Evolutionary conservation across 805 yeast genomes (phyloP), one percentile per base, ranked within the genome.

Genomic region (Isabelozyma gotoi): DNA sequence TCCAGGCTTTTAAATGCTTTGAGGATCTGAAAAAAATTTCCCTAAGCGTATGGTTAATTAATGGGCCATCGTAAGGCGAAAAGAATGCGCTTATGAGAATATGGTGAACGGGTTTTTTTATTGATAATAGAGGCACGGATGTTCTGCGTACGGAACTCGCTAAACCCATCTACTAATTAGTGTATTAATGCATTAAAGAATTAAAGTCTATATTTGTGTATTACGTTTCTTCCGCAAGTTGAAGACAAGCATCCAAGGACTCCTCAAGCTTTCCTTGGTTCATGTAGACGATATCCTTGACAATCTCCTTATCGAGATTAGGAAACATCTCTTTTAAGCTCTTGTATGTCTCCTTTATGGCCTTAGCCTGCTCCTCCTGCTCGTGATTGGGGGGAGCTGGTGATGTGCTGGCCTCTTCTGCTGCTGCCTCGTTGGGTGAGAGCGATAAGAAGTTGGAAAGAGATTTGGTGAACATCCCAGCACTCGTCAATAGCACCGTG

Each of bases 261-360:
- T 75, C 77, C 21, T 90, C 95, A 5, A 86, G 71, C 40, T 83
- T 71, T 24, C 85, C 84, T 48, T 78, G 74, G 57, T 84, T 85
- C 60, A 83, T 79, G 2, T 67, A 64, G 24, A 89, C 75, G 3
- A 89, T 82, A 57, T 89, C 96, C 43, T 74, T 77, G 39, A 90
- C 73, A 1, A 90, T 67, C 0, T 79, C 86, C 39, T 68, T 66
- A 52, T 88, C 96, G 47, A 89, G 67, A 36, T 70, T 72, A 0
- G 96, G 95, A 61, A 90, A 89, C 81, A 90, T 85, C 38, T 81
- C 81, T 20, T 66, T 65, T 42, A 89, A 68, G 2, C 78, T 77
- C 1, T 63, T 65, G 18, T 76, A 68, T 2, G 81, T 53, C 31
- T 48, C 49, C 34, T 50, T 45, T 21, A 51, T 45, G 3, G 39